phyloP scores from a whole-genome alignment of 495 filamentous ascomycete genomes.

The Neurospora africana region DNA sequence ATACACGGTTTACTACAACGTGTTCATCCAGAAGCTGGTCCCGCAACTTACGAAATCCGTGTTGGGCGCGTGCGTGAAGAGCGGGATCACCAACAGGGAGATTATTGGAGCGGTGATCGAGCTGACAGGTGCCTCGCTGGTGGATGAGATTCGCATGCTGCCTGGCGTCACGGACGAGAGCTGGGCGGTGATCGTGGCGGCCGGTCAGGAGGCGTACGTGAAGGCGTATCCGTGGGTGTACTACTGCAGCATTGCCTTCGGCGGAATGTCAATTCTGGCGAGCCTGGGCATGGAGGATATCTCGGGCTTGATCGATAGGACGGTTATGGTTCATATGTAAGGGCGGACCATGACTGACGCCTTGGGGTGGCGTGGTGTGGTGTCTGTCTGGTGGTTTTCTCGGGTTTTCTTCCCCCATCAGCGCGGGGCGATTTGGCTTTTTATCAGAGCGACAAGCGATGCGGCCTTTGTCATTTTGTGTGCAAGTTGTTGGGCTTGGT shows the following conservation, averaged over 20 bases:
- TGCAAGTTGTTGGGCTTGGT: not conserved
- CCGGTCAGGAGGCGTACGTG: constrained; percentile 52
- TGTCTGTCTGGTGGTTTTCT: not conserved
- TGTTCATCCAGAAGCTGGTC: constrained; percentile 57
- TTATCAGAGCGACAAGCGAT: not conserved
- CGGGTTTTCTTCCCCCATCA: not conserved
- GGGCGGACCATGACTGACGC: constrained; percentile 2
- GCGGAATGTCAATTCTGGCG: constrained; percentile 49
- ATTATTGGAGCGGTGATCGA: constrained; percentile 39
- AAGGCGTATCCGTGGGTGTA: constrained; percentile 60
- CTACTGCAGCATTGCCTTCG: constrained; percentile 58
- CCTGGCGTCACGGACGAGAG: constrained; percentile 48
- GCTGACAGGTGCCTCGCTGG: constrained; percentile 45
- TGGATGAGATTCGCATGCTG: constrained; percentile 41
- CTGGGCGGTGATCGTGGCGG: constrained; percentile 47
- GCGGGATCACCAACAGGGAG: constrained; percentile 41
- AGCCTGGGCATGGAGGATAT: constrained; percentile 56
- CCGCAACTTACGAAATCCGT: constrained; percentile 42
- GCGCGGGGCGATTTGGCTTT: not conserved
- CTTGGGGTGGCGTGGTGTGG: not conserved
- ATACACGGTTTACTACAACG: constrained; percentile 67
- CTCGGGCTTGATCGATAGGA: constrained; percentile 55
- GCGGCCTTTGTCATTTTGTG: not conserved
- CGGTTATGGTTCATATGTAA: constrained; percentile 55
- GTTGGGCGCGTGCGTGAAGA: constrained; percentile 39